Base-by-base conservation (phyloP, 345 rosid genomes). In the Salix exigua region DNA sequence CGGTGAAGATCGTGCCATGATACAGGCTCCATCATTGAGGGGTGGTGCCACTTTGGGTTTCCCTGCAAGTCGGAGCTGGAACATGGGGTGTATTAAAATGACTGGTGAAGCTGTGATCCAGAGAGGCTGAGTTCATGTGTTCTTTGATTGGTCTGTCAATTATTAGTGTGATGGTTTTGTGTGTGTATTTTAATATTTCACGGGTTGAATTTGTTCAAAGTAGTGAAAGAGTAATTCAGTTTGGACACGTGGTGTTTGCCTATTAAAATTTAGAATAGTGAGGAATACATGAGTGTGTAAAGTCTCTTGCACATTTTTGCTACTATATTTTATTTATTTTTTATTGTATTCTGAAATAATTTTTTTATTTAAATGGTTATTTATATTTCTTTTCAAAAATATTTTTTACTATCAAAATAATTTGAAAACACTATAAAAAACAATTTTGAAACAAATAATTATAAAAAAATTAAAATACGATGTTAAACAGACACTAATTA, bases 21-120 rank as follows among this genome's bases (percentile, higher is more conserved):
- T 12, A 33, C 42, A 4, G 42, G 55, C 71, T 77, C 75, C 48
- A 71, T 77, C 63, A 77, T 78, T 66, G 55, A 37, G 72, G 72
- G 40, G 70, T 16, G 23, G n/a, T 25, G 23, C 73, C 66, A 53
- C 53, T n/a, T 58, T 6, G 73, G 53, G 28, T 42, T 74, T 77
- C 80, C 53, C 31, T 63, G 12, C 51, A 58, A 14, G 33, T 7
- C 44, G 74, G 69, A 70, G 68, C 31, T 37, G 19, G 31, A 4
- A 3, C 18, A 11, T 23, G 63, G 9, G n/a, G 19, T n/a, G 35
- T 14, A 6, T 13, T 14, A 50, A 50, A 66, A 66, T 23, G 70
- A 44, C 67, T 23, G 76, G 74, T 51, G 42, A 25, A 33, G 11
- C 1, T 16, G 69, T 33, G 69, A 65, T 65, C 23, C 21, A 33